Evolutionary conservation across 2,329 filamentous ascomycete genomes (phyloP).

Genomic region (Aureobasidium leucospermi): DNA sequence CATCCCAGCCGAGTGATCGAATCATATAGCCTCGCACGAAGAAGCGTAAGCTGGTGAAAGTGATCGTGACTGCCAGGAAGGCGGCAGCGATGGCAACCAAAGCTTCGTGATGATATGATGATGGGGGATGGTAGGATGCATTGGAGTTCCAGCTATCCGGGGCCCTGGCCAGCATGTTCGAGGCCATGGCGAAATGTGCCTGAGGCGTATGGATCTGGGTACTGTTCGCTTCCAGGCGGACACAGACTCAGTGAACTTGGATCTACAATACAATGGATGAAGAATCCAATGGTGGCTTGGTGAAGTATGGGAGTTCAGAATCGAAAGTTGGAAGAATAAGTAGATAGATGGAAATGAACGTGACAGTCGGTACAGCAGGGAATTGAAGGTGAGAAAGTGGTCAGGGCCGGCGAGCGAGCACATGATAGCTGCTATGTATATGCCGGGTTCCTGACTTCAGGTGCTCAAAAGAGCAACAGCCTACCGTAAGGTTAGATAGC

Average conservation of each 20-base stretch:
- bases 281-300: neutral
- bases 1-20: constrained; percentile 37
- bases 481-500: neutral
- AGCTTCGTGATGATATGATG: neutral
- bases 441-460: neutral
- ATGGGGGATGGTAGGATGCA: neutral
- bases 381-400: neutral
- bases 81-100: neutral
- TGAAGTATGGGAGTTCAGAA: neutral
- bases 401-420: neutral
- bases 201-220: neutral
- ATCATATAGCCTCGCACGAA: constrained; percentile 35
- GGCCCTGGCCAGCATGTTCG: neutral
- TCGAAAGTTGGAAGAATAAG: neutral
- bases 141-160: neutral
- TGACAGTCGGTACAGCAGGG: neutral
- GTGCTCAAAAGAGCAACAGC: neutral
- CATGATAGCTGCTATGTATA: neutral
- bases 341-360: neutral
- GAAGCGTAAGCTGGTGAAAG: constrained; percentile 31
- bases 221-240: neutral
- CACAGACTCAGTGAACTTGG: neutral
- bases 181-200: neutral
- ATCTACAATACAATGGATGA: too few species aligned
- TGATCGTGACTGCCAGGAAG: constrained; percentile 33